Percentiles rank a stretch among this genome's conserved stretches.
These are phyloP conservation scores for Zasmidium citrigriseum DNA, from an alignment of 2,329 filamentous ascomycete genomes.

Conservation along the genomic window DNA sequence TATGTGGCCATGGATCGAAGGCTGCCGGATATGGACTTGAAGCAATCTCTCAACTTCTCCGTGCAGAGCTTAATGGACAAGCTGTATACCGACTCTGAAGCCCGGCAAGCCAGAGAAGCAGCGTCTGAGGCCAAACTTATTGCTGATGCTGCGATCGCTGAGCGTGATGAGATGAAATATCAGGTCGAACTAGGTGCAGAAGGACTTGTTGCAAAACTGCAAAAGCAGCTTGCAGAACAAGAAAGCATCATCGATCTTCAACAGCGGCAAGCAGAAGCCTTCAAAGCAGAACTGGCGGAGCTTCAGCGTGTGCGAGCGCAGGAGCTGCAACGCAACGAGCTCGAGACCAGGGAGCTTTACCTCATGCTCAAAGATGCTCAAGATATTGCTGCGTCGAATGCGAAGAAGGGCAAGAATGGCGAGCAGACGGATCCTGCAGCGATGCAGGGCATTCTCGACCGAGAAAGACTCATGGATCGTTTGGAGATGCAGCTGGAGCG, in stretches of 20 bases:
- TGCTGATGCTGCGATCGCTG: slow-evolving; percentile 91
- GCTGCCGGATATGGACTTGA: slow-evolving; percentile 93
- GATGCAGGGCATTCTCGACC: slow-evolving; percentile 90
- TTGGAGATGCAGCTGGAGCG: slow-evolving; percentile 94
- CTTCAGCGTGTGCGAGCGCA: slow-evolving; percentile 82
- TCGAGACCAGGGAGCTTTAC: slow-evolving; percentile 94
- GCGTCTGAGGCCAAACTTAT: slow-evolving; percentile 87
- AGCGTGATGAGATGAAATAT: slow-evolving; percentile 90
- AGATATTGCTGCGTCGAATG: slow-evolving; percentile 88
- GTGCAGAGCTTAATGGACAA: slow-evolving; percentile 95
- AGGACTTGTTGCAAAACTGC: slow-evolving; percentile 86
- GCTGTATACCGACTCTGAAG: slow-evolving; percentile 93
- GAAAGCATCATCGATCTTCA: slow-evolving; percentile 87
- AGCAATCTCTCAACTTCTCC: slow-evolving; percentile 96
- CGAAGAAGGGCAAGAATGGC: slow-evolving; percentile 60
- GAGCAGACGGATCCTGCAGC: slow-evolving; percentile 69
- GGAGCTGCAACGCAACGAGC: slow-evolving; percentile 89
- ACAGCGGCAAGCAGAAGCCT: slow-evolving; percentile 76
- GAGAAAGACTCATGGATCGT: slow-evolving; percentile 87
- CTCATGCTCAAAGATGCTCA: slow-evolving; percentile 98
- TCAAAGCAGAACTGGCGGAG: slow-evolving; percentile 87
- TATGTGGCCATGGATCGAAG: slow-evolving; percentile 98
- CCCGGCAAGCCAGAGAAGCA: slow-evolving; percentile 87
- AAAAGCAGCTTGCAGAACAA: slow-evolving; percentile 93
- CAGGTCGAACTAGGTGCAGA: slow-evolving; percentile 90